Evolutionary conservation across 345 rosid species (phyloP).

Genomic region (Salix suchowensis): DNA sequence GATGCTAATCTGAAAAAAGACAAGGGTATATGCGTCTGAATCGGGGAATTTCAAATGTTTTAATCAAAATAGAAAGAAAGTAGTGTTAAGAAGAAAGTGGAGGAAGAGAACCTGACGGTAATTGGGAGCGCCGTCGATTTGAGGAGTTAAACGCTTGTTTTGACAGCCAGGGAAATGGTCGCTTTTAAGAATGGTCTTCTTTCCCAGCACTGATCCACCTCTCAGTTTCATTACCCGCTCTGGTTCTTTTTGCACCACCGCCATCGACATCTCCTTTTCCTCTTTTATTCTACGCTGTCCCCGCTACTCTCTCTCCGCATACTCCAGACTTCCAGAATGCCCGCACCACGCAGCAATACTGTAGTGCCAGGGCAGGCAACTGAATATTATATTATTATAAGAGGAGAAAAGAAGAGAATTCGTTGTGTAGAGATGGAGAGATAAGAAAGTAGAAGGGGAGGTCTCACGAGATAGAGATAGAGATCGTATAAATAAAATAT

Average conservation of each 20-base stretch:
- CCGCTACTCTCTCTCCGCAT: background rate
- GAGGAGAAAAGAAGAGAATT: background rate
- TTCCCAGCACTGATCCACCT: slow-evolving; percentile 96
- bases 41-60: background rate
- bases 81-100: background rate
- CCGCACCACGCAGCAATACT: background rate
- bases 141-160: slow-evolving; percentile 80
- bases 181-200: slow-evolving; percentile 91
- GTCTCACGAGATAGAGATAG: background rate
- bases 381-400: background rate
- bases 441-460: slow-evolving; percentile 5
- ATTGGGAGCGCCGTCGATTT: slow-evolving; percentile 97
- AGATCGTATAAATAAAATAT: background rate
- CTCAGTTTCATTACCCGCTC: slow-evolving; percentile 89
- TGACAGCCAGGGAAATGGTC: slow-evolving; percentile 99
- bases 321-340: background rate
- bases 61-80: background rate
- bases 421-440: no score
- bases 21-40: background rate
- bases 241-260: slow-evolving; percentile 63
- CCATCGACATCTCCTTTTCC: slow-evolving; percentile 34
- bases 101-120: slow-evolving; percentile 70
- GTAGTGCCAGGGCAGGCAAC: background rate
- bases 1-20: background rate
- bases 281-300: background rate